Base-by-base conservation (phyloP, 441 rosid species). In the Erodium moschatum region DNA sequence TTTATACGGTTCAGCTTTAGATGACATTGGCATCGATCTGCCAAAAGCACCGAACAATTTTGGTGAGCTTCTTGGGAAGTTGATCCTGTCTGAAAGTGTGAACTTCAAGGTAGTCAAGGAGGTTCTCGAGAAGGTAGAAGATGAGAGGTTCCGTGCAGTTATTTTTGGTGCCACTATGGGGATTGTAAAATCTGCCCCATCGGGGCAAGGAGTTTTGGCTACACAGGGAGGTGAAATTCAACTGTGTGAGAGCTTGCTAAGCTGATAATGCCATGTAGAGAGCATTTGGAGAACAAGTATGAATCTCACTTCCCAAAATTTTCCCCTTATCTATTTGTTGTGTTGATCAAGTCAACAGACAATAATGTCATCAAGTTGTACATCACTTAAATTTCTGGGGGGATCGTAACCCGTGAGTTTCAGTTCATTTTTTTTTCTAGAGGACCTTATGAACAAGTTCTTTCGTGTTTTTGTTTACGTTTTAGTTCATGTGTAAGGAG, bases 1-100 rank as follows among this genome's bases (percentile, higher is more conserved):
- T 77, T 83, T 84, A 7, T 93, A 86, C 42, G 91, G 86, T 19
- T 80, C 88, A 1, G 73, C 79, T 88, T 65, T 93, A 69, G 96
- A 93, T 78, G 98, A 93, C 67, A 71, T 91, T 24, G 96, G 82
- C 19, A 89, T 93, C 35, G 98, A 91, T 75, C 76, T 86, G 35
- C 97, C 97, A 0, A 87, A 79, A 72, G 98, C 97, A 0, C 97
- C 93, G 5, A 73, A 74, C 71, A 81, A 82, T 74, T 93, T 89
- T 73, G 97, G 96, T 35, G 90, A 88, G 74, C 82, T 93, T 52
- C 64, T 89, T 2, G 97, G 96, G 67, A 78, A 76, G 70, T 80
- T 93, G 46, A 73, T 87, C 56, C 68, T 81, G 80, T 82, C 76
- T 0, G 79, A 79, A 21, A 86, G 77, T 10, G 74, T 82, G 58